These are phyloP conservation scores for Closterium sp. DNA, from an alignment of 139 green algal species.

Conservation along the genomic window DNA sequence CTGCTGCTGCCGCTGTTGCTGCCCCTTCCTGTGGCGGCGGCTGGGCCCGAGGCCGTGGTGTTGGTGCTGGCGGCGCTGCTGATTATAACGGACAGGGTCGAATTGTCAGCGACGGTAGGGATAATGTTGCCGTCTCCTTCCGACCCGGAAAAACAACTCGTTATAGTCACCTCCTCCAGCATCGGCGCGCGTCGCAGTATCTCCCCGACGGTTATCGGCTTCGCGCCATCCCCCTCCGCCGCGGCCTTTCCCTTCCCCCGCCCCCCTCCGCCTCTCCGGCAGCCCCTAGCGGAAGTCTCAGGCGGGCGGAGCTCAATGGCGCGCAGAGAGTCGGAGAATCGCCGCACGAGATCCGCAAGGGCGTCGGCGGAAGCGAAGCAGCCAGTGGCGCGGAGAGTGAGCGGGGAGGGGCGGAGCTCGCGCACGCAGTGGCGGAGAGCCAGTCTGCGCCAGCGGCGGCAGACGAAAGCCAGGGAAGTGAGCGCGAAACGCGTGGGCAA, in stretches of 20 bases:
- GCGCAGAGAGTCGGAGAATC: not conserved
- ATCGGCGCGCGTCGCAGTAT: not conserved
- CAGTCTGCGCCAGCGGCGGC: not conserved
- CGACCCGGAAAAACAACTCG: not conserved
- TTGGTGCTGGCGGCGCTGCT: not conserved
- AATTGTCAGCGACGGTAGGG: not conserved
- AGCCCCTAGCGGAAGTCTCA: not conserved
- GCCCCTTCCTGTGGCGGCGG: not conserved
- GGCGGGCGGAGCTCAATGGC: not conserved
- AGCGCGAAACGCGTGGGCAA: not conserved
- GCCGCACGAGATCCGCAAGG: not conserved
- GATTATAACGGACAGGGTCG: not conserved
- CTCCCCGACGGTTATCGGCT: not conserved
- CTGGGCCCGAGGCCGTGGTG: not conserved
- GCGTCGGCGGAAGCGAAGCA: not conserved
- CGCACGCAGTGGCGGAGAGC: not conserved
- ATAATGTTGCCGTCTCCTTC: not conserved
- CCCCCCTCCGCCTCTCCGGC: not conserved
- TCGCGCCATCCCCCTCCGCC: not conserved
- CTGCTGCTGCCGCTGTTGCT: not conserved
- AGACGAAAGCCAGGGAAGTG: not conserved
- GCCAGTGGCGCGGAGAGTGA: not conserved
- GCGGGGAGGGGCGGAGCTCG: not conserved
- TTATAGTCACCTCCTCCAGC: not conserved
- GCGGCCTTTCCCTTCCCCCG: not conserved